Percentiles rank a stretch among this genome's conserved stretches.
Evolutionary conservation across 75 land plant genomes (phyloP).

Genomic region (Pinus albicaulis): DNA sequence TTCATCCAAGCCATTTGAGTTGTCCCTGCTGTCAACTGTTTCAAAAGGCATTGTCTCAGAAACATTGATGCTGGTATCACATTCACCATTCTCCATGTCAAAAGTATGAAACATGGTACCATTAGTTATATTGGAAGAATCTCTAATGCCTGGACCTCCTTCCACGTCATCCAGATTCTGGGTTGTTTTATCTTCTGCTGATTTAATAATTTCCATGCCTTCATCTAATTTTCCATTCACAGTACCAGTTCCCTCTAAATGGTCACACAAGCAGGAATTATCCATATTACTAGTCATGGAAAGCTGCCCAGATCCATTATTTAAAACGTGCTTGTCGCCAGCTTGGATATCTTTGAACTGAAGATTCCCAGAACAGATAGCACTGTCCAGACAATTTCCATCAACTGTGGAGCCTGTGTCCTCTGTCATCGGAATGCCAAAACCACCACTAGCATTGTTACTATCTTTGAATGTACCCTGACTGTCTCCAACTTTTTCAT

Average conservation of each 20-base stretch:
- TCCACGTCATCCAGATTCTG: constrained; percentile 1
- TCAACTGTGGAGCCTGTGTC: not conserved
- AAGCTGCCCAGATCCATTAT: not conserved
- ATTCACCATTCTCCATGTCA: constrained; percentile 3
- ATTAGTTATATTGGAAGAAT: not conserved
- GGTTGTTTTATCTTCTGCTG: not conserved
- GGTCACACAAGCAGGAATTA: not conserved
- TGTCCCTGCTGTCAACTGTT: not conserved
- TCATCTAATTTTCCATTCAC: constrained; percentile 6
- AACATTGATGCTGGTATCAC: not conserved
- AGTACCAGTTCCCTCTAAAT: not conserved
- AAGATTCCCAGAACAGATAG: not conserved
- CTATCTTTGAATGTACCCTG: not conserved
- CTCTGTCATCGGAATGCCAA: not conserved
- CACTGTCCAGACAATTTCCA: not conserved
- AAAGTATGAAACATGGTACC: not conserved
- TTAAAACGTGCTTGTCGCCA: not conserved
- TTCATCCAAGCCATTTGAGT: not conserved
- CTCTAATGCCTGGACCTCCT: constrained; percentile 1
- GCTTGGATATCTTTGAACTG: not conserved
- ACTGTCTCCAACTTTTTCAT: not conserved
- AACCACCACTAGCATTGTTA: not conserved
- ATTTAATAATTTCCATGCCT: not conserved
- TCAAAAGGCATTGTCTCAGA: constrained; percentile 2
- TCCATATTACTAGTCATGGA: not conserved